Percentiles rank a stretch among this genome's conserved stretches.
phyloP scores from a whole-genome alignment of 2,329 filamentous ascomycete genomes.

The Chaetomium olivaceum region DNA sequence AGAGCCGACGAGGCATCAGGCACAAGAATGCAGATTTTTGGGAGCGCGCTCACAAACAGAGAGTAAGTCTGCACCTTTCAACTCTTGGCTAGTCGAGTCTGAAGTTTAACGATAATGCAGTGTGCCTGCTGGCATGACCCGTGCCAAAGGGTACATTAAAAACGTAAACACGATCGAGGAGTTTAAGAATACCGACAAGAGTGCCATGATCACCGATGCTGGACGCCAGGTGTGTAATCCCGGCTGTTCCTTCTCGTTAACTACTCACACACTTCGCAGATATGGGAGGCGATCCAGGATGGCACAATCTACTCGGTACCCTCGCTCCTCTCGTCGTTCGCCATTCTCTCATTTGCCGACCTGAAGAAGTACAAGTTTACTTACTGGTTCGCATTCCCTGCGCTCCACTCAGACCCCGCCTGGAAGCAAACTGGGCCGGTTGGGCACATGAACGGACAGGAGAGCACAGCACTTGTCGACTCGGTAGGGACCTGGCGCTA shows the following conservation, averaged over 20 bases:
- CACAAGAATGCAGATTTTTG: slow-evolving; percentile 86
- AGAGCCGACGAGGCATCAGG: slow-evolving; percentile 71
- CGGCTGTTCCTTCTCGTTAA: slow-evolving; percentile 15
- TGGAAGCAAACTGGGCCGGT: slow-evolving; percentile 68
- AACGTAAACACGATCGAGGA: slow-evolving; percentile 96
- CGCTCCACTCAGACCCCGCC: slow-evolving; percentile 80
- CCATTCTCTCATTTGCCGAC: slow-evolving; percentile 88
- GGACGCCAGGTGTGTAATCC: slow-evolving; percentile 68
- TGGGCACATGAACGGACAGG: slow-evolving; percentile 60
- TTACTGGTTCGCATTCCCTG: slow-evolving; percentile 98
- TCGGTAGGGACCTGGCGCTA: slow-evolving; percentile 86
- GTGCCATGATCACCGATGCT: slow-evolving; percentile 73
- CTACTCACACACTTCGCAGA: slow-evolving; percentile 54
- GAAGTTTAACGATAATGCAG: slow-evolving; percentile 43
- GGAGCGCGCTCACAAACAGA: slow-evolving; percentile 78
- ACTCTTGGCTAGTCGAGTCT: not conserved
- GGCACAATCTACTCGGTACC: slow-evolving; percentile 95
- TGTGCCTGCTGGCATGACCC: slow-evolving; percentile 68
- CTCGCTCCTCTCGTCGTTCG: slow-evolving; percentile 85
- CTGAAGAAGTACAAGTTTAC: slow-evolving; percentile 96
- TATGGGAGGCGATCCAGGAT: slow-evolving; percentile 97
- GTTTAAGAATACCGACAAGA: slow-evolving; percentile 81
- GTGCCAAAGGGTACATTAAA: slow-evolving; percentile 90
- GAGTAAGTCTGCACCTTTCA: slow-evolving; percentile 60
- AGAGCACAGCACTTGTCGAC: slow-evolving; percentile 79